Percentiles rank a stretch among this genome's conserved stretches.
Conservation (phyloP, 148 eudicot species). For the Cornus controversa region DNA sequence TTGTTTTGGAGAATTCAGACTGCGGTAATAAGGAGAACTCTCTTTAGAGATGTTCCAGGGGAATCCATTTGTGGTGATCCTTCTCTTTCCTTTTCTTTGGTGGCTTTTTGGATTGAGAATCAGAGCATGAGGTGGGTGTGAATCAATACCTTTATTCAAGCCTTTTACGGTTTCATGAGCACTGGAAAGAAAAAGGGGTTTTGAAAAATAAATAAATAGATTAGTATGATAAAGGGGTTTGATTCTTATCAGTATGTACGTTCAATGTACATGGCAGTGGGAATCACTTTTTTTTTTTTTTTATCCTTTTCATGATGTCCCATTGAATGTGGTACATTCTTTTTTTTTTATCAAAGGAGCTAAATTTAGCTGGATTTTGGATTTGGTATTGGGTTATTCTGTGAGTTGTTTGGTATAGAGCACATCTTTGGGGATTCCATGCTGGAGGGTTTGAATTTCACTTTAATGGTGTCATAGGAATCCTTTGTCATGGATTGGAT, state of each 20-base stretch:
- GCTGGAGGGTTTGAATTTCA: slow-evolving; percentile 10
- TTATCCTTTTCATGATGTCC: neutral
- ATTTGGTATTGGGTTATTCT: slow-evolving; percentile 14
- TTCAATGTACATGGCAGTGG: neutral
- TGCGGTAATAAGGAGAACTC: neutral
- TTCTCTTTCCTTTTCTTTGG: slow-evolving; percentile 15
- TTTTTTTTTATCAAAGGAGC: neutral
- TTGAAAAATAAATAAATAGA: no score
- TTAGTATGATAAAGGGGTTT: neutral
- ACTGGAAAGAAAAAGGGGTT: neutral
- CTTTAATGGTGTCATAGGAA: neutral
- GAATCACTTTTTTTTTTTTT: slow-evolving; percentile 14
- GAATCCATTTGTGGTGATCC: slow-evolving; percentile 12
- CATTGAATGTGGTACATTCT: slow-evolving; percentile 7
- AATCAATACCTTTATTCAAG: neutral
- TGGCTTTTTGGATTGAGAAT: slow-evolving; percentile 10
- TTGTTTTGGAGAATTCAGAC: neutral
- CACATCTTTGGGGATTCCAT: slow-evolving; percentile 14
- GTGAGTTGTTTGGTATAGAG: slow-evolving; percentile 6
- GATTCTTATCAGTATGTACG: slow-evolving; percentile 5
- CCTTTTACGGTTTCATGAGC: slow-evolving; percentile 4
- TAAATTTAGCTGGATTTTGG: slow-evolving; percentile 11
- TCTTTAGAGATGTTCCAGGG: neutral
- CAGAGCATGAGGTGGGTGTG: slow-evolving; percentile 1
- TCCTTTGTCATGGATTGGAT: neutral